Evolutionary conservation across 2,329 filamentous ascomycete genomes (phyloP), one percentile per base, ranked within the genome.

Genomic region (Epicoccum sorghinum): DNA sequence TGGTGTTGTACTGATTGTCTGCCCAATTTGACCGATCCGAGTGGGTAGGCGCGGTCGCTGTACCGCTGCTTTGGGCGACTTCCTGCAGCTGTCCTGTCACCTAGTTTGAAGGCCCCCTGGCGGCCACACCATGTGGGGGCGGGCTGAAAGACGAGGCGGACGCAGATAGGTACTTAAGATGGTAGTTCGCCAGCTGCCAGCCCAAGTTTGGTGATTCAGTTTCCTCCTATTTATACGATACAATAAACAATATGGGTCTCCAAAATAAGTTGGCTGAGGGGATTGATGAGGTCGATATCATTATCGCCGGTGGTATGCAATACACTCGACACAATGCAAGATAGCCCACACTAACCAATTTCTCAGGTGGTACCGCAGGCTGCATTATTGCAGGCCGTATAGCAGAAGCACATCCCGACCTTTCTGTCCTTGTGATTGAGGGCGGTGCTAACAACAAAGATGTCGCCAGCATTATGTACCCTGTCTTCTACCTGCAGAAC

Each of bases 391-490:
- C 82, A 13, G 77, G 74, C 3, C 73, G 82, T 41, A 75, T 85
- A 2, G 79, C 82, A 5, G 78, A 80, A 49, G 79, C 81, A 0
- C 78, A 82, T 49, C 80, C 79, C 0, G 70, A 72, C 22, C 69
- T 83, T 1, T 78, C 77, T 13, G 78, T 85, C 37, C 69, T 85
- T 10, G 71, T 86, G 6, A 78, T 85, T 44, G 83, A 86, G 62
- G 73, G 77, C 25, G 83, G 83, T 1, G 75, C 73, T 18, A 81
- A 85, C 65, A 85, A 81, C 60, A 79, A 79, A 57, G 73, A 82
- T 59, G 74, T 80, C 45, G 79, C 80, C 0, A 77, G 73, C 13
- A 73, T 86, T n/a, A 71, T 79, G 7, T 77, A 81, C 38, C 83
- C 84, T 1, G 82, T 77, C 0, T 67, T 83, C 8, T 86, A 78